These are phyloP conservation scores for Dactylis glomerata DNA, from an alignment of 176 grass and related monocot genomes.

Conservation along the genomic window DNA sequence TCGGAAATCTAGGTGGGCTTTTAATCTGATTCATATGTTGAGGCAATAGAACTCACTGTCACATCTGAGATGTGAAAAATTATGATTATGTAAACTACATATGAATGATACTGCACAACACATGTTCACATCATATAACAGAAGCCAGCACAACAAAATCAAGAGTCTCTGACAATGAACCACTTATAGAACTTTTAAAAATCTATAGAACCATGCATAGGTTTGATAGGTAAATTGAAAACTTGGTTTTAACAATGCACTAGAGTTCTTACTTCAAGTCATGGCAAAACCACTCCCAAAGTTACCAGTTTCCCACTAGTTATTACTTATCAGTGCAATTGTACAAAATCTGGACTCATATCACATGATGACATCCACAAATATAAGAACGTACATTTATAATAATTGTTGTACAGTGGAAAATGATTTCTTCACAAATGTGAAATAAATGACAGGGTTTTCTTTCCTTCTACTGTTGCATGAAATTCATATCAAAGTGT, in stretches of 20 bases:
- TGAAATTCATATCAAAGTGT: neutral
- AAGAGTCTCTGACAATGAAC: too few relatives aligned
- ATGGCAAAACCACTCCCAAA: constrained; percentile 18
- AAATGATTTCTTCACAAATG: neutral
- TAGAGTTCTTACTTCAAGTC: neutral
- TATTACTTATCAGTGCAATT: neutral
- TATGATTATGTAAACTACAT: too few relatives aligned
- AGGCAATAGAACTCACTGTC: too few relatives aligned
- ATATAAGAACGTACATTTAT: neutral
- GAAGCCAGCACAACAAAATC: too few relatives aligned
- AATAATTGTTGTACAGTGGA: constrained; percentile 1
- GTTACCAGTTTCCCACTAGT: constrained; percentile 1
- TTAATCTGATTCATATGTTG: too few relatives aligned
- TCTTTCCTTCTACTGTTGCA: neutral
- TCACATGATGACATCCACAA: neutral
- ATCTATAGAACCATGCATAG: neutral
- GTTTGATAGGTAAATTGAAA: neutral
- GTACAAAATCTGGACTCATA: neutral
- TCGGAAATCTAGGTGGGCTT: too few relatives aligned
- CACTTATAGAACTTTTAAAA: neutral
- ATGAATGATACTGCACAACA: too few relatives aligned
- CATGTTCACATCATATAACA: too few relatives aligned
- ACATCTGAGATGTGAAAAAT: too few relatives aligned
- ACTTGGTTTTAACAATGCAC: neutral
- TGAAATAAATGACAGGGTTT: neutral